phyloP scores from a whole-genome alignment of 192 early-diverging fungal species.

The Gryganskiella cystojenkinii region DNA sequence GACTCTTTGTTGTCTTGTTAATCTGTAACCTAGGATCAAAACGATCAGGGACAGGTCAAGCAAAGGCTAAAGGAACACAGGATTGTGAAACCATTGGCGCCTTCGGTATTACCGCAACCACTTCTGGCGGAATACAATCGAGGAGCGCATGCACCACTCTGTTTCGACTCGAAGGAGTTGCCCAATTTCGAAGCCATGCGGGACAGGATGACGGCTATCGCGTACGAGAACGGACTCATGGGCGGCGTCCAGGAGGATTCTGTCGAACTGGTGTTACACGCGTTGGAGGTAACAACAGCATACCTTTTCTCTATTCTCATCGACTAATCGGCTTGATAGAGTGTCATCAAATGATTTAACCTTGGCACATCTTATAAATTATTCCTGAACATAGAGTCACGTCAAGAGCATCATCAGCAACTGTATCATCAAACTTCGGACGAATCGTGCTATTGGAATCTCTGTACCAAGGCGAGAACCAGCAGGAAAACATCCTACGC shows the following conservation, averaged over 20 bases:
- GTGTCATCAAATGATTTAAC: no score
- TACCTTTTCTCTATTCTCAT: no score
- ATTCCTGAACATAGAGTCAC: slow-evolving; percentile 67
- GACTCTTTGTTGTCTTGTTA: not conserved
- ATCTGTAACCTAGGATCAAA: slow-evolving; percentile 12
- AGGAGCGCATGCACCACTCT: slow-evolving; percentile 74
- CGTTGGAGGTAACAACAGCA: slow-evolving; percentile 63
- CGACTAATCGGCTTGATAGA: no score
- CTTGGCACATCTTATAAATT: no score
- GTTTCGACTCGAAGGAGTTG: slow-evolving; percentile 71
- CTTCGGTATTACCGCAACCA: slow-evolving; percentile 20
- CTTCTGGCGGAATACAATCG: slow-evolving; percentile 65
- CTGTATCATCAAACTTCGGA: slow-evolving; percentile 71
- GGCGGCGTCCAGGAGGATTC: slow-evolving; percentile 71
- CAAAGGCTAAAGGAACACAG: slow-evolving; percentile 40
- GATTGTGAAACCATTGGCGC: slow-evolving; percentile 34
- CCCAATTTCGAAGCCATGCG: slow-evolving; percentile 72
- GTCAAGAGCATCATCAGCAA: slow-evolving; percentile 76
- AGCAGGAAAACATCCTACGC: slow-evolving; percentile 10
- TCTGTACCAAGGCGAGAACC: slow-evolving; percentile 21
- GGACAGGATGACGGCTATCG: slow-evolving; percentile 74
- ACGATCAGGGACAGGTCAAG: slow-evolving; percentile 8
- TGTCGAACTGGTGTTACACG: slow-evolving; percentile 72
- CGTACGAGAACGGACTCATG: slow-evolving; percentile 72
- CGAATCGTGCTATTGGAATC: slow-evolving; percentile 70